Base-by-base conservation (phyloP, 441 rosid genomes). In the Bocquillonia castaneifolia region DNA sequence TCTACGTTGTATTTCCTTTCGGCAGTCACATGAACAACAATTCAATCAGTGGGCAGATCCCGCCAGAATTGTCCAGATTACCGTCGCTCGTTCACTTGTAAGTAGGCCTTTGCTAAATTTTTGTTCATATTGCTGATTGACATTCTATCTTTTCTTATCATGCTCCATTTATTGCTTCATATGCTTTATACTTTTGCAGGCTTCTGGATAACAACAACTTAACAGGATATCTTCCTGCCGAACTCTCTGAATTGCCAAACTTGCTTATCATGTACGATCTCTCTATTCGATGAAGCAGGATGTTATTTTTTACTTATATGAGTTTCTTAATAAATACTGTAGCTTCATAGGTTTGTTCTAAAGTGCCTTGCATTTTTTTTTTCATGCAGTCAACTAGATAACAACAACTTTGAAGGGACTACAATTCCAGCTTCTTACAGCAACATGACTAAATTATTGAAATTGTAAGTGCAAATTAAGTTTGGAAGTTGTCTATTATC, bases 21-120 rank as follows among this genome's bases (percentile, higher is more conserved):
- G 73, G 69, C 86, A 93, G 99, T 84, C 99, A 94, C 84, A 87
- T 94, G 97, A 94, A 94, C 77, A 94, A 94, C 82, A 94, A 94
- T 78, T 94, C 97, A 54, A 83, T 94, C 37, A 91, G 96, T 47
- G 99, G 99, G 37, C 90, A 82, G 79, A 88, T 94, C 71, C 99
- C 99, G 0, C 81, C 86, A 5, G 97, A 91, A 75, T 81, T 94
- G 52, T 86, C 96, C 66, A 85, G 80, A 78, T 72, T 94, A 67
- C 93, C 97, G 0, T 77, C 37, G 58, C 93, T 94, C 74, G 81
- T 91, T 83, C 99, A 94, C 91, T 74, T 94, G 99, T 94, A 88
- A 91, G 99, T 85, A 64, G 57, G 62, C n/a, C n/a, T n/a, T n/a
- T n/a, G n/a, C n/a, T n/a, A n/a, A n/a, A n/a, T n/a, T n/a, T n/a